Percentiles rank a stretch among this genome's conserved stretches.
Evolutionary conservation across 164 flowering plant species (phyloP).

Genomic region (Akebia trifoliata): DNA sequence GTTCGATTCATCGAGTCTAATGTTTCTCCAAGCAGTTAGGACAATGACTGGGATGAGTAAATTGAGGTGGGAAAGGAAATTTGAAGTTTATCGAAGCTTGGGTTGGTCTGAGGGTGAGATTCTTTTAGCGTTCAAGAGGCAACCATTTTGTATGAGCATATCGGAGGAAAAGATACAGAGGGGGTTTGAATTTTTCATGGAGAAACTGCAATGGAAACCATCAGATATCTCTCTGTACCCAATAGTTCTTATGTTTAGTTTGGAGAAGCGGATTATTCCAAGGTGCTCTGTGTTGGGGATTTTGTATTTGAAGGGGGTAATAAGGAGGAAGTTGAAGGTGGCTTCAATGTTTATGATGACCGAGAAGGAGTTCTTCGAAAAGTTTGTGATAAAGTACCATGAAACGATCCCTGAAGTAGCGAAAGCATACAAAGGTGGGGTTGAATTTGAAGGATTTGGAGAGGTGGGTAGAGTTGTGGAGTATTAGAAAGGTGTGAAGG

Average conservation of each 20-base stretch:
- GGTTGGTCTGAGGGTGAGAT: too few relatives aligned
- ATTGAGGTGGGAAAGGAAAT: too few relatives aligned
- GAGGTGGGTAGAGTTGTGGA: neutral
- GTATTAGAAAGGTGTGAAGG: neutral
- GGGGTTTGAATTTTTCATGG: too few relatives aligned
- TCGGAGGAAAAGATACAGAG: too few relatives aligned
- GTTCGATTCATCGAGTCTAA: too few relatives aligned
- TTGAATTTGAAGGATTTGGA: constrained; percentile 10
- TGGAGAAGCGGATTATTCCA: constrained; percentile 23
- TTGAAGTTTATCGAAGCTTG: too few relatives aligned
- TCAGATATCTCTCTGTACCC: constrained; percentile 2
- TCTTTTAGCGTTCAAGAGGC: too few relatives aligned
- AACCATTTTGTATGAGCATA: too few relatives aligned
- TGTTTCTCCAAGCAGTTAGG: too few relatives aligned
- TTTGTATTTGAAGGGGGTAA: constrained; percentile 11
- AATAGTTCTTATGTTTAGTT: neutral
- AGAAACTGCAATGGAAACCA: too few relatives aligned
- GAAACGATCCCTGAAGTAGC: constrained; percentile 9
- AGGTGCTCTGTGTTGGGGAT: constrained; percentile 12
- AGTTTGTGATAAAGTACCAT: constrained; percentile 6
- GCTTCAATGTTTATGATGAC: neutral
- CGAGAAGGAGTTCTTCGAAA: constrained; percentile 11
- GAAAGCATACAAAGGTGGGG: constrained; percentile 10
- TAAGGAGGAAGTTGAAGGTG: constrained; percentile 2
- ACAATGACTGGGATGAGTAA: too few relatives aligned